Conservation (phyloP, 306 rosid species). For the Lablab purpureus region DNA sequence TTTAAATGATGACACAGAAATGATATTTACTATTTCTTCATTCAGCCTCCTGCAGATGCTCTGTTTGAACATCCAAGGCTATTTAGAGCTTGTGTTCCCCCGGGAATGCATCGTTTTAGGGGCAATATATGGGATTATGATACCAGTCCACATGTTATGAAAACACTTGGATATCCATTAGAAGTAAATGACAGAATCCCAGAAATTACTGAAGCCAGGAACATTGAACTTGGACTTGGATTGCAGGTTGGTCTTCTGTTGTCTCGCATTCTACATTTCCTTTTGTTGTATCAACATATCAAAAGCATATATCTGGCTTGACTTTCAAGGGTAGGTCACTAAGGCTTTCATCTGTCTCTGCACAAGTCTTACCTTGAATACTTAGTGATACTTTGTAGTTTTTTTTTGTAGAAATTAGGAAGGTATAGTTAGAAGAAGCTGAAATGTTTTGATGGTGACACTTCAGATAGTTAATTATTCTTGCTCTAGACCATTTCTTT, state of each 20-base stretch:
- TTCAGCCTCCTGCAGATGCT: slow-evolving; percentile 98
- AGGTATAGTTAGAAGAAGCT: background rate
- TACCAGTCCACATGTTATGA: slow-evolving; percentile 78
- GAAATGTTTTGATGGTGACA: background rate
- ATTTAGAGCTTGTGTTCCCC: slow-evolving; percentile 95
- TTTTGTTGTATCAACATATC: slow-evolving; percentile 20
- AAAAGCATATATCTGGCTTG: background rate
- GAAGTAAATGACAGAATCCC: slow-evolving; percentile 71
- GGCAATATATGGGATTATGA: slow-evolving; percentile 97
- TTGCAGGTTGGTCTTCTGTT: slow-evolving; percentile 67
- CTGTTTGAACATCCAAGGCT: slow-evolving; percentile 93
- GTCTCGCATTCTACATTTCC: slow-evolving; percentile 38
- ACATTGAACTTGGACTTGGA: slow-evolving; percentile 95
- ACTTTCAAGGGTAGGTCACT: slow-evolving; percentile 8
- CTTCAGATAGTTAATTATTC: slow-evolving; percentile 1
- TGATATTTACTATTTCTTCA: slow-evolving; percentile 48
- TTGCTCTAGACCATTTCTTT: slow-evolving; percentile 22
- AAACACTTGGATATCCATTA: slow-evolving; percentile 78
- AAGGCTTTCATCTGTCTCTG: background rate
- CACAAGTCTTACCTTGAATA: background rate
- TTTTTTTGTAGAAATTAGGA: slow-evolving; percentile 11
- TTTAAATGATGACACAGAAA: slow-evolving; percentile 37
- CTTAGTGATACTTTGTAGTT: background rate
- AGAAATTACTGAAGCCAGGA: slow-evolving; percentile 84
- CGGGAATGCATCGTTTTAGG: slow-evolving; percentile 96